phyloP scores from a whole-genome alignment of 1,284 basidiomycete species.

The Trichosporon sp. region DNA sequence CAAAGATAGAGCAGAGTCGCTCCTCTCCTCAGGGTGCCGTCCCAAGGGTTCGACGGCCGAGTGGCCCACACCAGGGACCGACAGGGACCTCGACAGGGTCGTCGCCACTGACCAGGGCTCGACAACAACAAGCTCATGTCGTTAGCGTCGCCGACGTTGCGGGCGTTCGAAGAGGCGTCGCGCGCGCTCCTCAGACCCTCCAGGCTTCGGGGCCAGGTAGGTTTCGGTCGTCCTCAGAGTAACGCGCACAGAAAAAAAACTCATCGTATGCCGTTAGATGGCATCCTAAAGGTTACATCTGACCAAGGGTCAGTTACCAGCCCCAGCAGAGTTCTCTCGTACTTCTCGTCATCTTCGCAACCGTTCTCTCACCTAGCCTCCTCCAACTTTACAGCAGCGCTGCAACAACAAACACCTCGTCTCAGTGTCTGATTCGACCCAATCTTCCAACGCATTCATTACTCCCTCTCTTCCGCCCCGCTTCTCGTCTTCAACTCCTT shows the following conservation, averaged over 20 bases:
- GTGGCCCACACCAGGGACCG: background rate
- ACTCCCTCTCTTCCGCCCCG: background rate
- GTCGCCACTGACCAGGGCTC: conserved; percentile 1
- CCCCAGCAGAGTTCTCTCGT: conserved; percentile 14
- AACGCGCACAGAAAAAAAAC: conserved; percentile 16
- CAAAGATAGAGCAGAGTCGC: background rate
- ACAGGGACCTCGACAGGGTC: conserved; percentile 3
- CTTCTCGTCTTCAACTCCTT: background rate
- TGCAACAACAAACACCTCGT: conserved; percentile 9
- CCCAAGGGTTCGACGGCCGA: background rate
- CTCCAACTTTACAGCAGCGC: conserved; percentile 6
- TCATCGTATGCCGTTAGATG: conserved; percentile 6
- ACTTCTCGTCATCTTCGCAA: conserved; percentile 18
- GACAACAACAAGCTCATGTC: conserved; percentile 9
- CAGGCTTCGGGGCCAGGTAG: conserved; percentile 8
- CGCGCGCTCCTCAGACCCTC: background rate
- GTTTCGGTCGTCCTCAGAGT: conserved; percentile 6
- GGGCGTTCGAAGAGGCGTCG: background rate
- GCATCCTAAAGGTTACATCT: conserved; percentile 17
- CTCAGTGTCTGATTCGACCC: background rate
- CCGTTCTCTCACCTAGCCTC: conserved; percentile 8
- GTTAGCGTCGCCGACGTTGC: background rate
- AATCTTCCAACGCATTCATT: conserved; percentile 11
- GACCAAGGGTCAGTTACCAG: conserved; percentile 14
- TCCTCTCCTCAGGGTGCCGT: background rate